phyloP scores from a whole-genome alignment of 148 eudicot species.

The Amaranthus cruentus region DNA sequence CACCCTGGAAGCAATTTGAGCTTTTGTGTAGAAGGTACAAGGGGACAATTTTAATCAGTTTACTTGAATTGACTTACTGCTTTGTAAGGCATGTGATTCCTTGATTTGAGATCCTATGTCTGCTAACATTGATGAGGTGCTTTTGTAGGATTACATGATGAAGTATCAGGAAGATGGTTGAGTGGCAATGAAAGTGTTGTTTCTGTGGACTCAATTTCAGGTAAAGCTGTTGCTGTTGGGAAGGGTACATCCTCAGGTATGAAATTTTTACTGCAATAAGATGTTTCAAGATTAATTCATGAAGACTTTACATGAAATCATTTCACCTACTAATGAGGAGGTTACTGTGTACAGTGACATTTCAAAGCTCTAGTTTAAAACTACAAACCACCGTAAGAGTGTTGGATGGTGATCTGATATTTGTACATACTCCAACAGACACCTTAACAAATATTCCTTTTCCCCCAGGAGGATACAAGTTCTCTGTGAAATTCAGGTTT shows the following conservation, averaged over 20 bases:
- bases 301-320: background rate
- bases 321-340: background rate
- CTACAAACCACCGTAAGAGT: slow-evolving; percentile 66
- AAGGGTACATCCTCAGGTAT: slow-evolving; percentile 62
- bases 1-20: slow-evolving; percentile 50
- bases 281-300: background rate
- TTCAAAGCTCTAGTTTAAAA: slow-evolving; percentile 45
- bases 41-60: background rate
- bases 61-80: too few relatives aligned
- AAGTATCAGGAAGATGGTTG: slow-evolving; percentile 55
- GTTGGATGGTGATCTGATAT: slow-evolving; percentile 40
- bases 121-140: slow-evolving; percentile 5
- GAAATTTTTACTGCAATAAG: background rate
- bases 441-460: slow-evolving; percentile 60
- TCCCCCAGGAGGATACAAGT: slow-evolving; percentile 56
- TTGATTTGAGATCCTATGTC: background rate
- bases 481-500: slow-evolving; percentile 65
- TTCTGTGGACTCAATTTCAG: slow-evolving; percentile 49
- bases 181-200: slow-evolving; percentile 61
- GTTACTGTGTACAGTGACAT: slow-evolving; percentile 40
- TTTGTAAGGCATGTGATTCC: background rate
- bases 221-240: slow-evolving; percentile 67
- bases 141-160: slow-evolving; percentile 39
- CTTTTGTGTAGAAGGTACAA: slow-evolving; percentile 61
- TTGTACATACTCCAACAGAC: slow-evolving; percentile 62